Percentiles rank a stretch among this genome's conserved stretches.
These are phyloP conservation scores for Aureobasidium sp. DNA, from an alignment of 2,329 filamentous ascomycete species.

Conservation along the genomic window DNA sequence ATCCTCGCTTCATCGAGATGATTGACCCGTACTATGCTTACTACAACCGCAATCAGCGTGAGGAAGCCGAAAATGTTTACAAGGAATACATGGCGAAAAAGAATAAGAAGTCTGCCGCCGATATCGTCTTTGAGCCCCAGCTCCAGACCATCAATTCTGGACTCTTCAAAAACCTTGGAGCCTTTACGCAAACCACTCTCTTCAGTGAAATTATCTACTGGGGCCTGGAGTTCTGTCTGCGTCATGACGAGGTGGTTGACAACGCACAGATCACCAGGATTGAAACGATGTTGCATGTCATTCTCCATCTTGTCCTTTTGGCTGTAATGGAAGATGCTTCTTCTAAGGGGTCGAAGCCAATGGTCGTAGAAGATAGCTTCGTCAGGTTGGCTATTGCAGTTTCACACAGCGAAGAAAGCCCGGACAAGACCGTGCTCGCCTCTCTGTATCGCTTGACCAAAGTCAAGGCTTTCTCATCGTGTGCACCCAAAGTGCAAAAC, in stretches of 20 bases:
- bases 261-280: conserved; percentile 73
- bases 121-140: conserved; percentile 87
- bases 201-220: conserved; percentile 91
- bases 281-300: conserved; percentile 85
- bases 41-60: conserved; percentile 93
- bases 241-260: conserved; percentile 61
- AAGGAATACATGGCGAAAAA: conserved; percentile 81
- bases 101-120: conserved; percentile 69
- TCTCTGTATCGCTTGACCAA: conserved; percentile 48
- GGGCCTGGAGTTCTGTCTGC: conserved; percentile 72
- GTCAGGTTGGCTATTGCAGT: conserved; percentile 14
- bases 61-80: conserved; percentile 88
- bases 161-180: conserved; percentile 66
- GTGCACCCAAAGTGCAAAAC: conserved; percentile 74
- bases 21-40: conserved; percentile 95
- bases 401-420: background rate
- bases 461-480: conserved; percentile 71
- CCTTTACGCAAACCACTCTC: conserved; percentile 74
- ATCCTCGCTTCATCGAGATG: conserved; percentile 74
- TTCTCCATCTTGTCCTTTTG: conserved; percentile 79
- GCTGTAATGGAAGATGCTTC: conserved; percentile 70
- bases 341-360: conserved; percentile 6
- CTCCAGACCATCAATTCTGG: conserved; percentile 69
- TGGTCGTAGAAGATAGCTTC: conserved; percentile 16
- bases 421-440: conserved; percentile 41